Evolutionary conservation across 352 stramenopile species (phyloP).

Genomic region (Phytophthora parvispora): DNA sequence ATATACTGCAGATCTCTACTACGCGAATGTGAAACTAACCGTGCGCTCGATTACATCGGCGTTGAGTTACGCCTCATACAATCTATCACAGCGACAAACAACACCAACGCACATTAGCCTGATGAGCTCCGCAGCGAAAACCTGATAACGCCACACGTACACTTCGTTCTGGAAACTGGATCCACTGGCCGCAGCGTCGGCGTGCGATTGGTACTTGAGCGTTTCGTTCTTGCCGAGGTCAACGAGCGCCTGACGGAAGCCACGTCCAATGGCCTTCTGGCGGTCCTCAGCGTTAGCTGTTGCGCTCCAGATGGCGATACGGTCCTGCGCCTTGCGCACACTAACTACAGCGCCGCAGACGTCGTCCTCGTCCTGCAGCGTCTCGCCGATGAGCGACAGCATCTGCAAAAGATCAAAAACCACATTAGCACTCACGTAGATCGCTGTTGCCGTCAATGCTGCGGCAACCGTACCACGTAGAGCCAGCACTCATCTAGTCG

Average conservation of each 20-base stretch:
- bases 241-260: conserved; percentile 83
- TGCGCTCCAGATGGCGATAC: conserved; percentile 96
- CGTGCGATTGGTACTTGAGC: conserved; percentile 92
- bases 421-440: conserved; percentile 7
- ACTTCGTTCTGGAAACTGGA: conserved; percentile 95
- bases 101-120: conserved; percentile 12
- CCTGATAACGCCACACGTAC: conserved; percentile 52
- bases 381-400: conserved; percentile 97
- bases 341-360: conserved; percentile 97
- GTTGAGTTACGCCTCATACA: conserved; percentile 86
- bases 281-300: conserved; percentile 80
- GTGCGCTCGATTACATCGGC: conserved; percentile 70
- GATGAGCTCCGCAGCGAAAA: not conserved
- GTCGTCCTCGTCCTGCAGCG: conserved; percentile 95
- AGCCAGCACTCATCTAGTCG: conserved; percentile 97
- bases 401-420: conserved; percentile 60
- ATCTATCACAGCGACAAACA: conserved; percentile 49
- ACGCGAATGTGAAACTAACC: conserved; percentile 56
- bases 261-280: conserved; percentile 83
- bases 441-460: not conserved
- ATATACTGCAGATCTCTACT: conserved; percentile 52
- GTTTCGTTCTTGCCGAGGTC: conserved; percentile 91
- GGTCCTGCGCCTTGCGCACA: conserved; percentile 96
- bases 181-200: conserved; percentile 85
- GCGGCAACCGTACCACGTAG: conserved; percentile 89